Conservation (phyloP, 1,284 basidiomycete species). For the Ceratobasidium sp. region DNA sequence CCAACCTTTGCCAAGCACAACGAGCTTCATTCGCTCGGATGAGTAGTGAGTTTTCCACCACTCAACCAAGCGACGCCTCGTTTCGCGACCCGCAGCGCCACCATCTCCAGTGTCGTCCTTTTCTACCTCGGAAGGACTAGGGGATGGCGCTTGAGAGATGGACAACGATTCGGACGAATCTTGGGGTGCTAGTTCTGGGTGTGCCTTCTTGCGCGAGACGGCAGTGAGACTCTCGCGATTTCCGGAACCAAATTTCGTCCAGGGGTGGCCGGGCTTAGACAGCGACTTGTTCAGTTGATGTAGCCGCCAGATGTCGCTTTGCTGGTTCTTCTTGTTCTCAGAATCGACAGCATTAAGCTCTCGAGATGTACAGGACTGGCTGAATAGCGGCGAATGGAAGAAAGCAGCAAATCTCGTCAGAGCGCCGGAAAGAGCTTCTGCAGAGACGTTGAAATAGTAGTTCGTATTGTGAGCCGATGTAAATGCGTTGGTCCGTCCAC, state of each 20-base stretch:
- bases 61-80: conserved; percentile 88
- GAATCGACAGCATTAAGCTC: conserved; percentile 98
- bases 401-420: conserved; percentile 93
- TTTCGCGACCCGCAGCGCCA: conserved; percentile 83
- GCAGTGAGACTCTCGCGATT: conserved; percentile 83
- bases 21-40: conserved; percentile 92
- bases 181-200: conserved; percentile 13
- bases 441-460: conserved; percentile 93
- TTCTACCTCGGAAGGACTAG: conserved; percentile 64
- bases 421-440: conserved; percentile 83
- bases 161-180: conserved; percentile 8
- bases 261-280: conserved; percentile 82
- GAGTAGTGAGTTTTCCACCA: conserved; percentile 97
- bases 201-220: conserved; percentile 28
- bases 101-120: conserved; percentile 61
- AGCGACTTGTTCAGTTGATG: conserved; percentile 96
- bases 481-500: conserved; percentile 93
- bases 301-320: conserved; percentile 95
- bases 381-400: conserved; percentile 93
- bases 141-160: conserved; percentile 67
- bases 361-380: conserved; percentile 89
- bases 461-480: conserved; percentile 95
- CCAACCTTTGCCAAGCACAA: conserved; percentile 87
- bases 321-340: conserved; percentile 98
- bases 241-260: conserved; percentile 95